Conservation (phyloP, 75 land plant species). For the Selaginella tamariscina region DNA sequence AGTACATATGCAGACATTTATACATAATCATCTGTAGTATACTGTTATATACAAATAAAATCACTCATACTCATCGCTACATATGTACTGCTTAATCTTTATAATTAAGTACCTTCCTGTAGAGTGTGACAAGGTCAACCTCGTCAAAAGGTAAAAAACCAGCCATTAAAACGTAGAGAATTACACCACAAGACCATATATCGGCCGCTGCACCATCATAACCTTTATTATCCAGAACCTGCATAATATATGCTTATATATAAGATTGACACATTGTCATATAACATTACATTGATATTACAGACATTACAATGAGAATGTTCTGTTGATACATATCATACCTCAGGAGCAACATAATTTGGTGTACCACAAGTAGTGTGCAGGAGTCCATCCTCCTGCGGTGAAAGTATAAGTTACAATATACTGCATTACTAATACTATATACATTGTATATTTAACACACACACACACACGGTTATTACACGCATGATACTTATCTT, state of each 20-base stretch:
- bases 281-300: neutral
- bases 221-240: neutral
- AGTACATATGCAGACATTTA: too few relatives aligned
- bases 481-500: neutral
- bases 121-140: slow-evolving; percentile 12
- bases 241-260: too few relatives aligned
- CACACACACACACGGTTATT: neutral
- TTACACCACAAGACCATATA: neutral
- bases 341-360: slow-evolving; percentile 52
- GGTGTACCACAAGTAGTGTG: slow-evolving; percentile 31
- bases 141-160: slow-evolving; percentile 6
- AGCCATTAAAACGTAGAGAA: neutral
- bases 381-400: slow-evolving; percentile 26
- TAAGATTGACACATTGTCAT: too few relatives aligned
- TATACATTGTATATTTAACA: neutral
- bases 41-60: too few relatives aligned
- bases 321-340: slow-evolving; percentile 10
- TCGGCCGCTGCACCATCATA: neutral
- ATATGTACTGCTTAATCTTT: too few relatives aligned
- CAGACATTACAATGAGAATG: neutral
- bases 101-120: slow-evolving; percentile 10
- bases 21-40: too few relatives aligned
- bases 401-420: neutral
- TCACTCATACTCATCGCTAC: too few relatives aligned
- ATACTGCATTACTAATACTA: neutral